Evolutionary conservation across 2,329 filamentous ascomycete species (phyloP), one percentile per base, ranked within the genome.

Genomic region (Septoria petroselini): DNA sequence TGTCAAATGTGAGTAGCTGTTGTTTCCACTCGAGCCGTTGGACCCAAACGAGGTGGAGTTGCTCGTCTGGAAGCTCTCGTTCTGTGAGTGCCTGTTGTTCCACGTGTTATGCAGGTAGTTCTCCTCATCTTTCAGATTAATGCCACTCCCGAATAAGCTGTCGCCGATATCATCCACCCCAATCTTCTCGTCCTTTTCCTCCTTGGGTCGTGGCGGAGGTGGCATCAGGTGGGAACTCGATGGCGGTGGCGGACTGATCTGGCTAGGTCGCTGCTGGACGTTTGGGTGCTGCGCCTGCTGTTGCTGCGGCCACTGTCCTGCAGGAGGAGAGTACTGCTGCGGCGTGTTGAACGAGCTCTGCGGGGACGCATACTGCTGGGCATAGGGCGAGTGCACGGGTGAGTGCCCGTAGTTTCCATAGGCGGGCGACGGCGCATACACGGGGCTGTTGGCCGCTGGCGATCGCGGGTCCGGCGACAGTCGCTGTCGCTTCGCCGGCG

Each of bases 121-220:
- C 64, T 94, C 88, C 68, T 95, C 91, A 57, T 89, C 89, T 51
- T 85, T 83, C 39, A 95, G 71, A 72, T 95, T 88, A 56, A 96
- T 89, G 41, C 89, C 90, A 12, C 89, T 91, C 14, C 86, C 88
- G 14, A 85, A 84, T 47, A 95, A 71, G 42, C 90, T 86, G 71
- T 96, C 91, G 58, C 85, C 88, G 38, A 91, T 79, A 62, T 95
- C 88, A 61, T 91, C 88, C 9, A 75, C 70, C 40, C 74, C 72
- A 19, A 79, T 76, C 35, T 82, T 79, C 57, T 76, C 76, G 50
- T 86, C 85, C 50, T 74, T 75, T 41, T 75, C 73, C 48, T 75
- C 66, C 69, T 80, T 70, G 9, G 81, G 81, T 33, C 79, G 72
- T 52, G 79, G 80, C n/a, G 81, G 81, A 37, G 81, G 82, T 3